These are phyloP conservation scores for Fusarium pilosicola DNA, from an alignment of 2,329 filamentous ascomycete species.

Conservation along the genomic window DNA sequence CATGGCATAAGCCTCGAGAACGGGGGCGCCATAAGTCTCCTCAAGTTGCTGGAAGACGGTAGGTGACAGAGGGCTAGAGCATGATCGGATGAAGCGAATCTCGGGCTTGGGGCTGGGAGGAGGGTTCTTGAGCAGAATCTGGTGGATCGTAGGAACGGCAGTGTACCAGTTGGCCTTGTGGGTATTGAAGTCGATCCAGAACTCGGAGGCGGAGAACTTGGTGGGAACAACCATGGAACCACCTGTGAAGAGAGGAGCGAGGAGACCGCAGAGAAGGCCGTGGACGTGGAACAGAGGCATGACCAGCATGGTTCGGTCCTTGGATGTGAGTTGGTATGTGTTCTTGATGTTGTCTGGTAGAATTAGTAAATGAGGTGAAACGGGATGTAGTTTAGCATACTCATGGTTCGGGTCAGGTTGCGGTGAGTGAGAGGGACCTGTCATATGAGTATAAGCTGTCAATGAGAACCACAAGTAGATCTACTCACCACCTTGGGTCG, in stretches of 20 bases:
- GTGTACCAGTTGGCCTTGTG: constrained; percentile 91
- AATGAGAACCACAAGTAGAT: not conserved
- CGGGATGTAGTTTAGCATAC: constrained; percentile 47
- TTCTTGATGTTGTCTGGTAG: constrained; percentile 74
- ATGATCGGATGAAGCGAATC: constrained; percentile 89
- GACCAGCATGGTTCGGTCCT: constrained; percentile 84
- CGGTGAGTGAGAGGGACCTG: constrained; percentile 80
- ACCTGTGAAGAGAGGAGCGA: constrained; percentile 78
- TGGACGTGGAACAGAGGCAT: constrained; percentile 95
- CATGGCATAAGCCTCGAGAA: constrained; percentile 93
- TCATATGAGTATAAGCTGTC: constrained; percentile 14
- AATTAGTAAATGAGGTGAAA: constrained; percentile 40
- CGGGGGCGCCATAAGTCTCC: constrained; percentile 77
- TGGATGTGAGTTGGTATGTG: constrained; percentile 76
- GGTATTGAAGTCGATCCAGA: constrained; percentile 80
- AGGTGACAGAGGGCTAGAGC: constrained; percentile 84
- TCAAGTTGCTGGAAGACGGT: constrained; percentile 85
- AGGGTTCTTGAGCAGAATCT: constrained; percentile 82
- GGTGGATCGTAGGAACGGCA: constrained; percentile 91
- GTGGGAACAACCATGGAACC: constrained; percentile 82
- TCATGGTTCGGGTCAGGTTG: constrained; percentile 85
- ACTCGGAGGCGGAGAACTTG: constrained; percentile 83
- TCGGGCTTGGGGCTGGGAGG: constrained; percentile 72
- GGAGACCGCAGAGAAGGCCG: constrained; percentile 83
- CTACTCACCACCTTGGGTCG: constrained; percentile 79